Evolutionary conservation across 177 flowering plant species (phyloP).

Genomic region (Tripterygium wilfordii): DNA sequence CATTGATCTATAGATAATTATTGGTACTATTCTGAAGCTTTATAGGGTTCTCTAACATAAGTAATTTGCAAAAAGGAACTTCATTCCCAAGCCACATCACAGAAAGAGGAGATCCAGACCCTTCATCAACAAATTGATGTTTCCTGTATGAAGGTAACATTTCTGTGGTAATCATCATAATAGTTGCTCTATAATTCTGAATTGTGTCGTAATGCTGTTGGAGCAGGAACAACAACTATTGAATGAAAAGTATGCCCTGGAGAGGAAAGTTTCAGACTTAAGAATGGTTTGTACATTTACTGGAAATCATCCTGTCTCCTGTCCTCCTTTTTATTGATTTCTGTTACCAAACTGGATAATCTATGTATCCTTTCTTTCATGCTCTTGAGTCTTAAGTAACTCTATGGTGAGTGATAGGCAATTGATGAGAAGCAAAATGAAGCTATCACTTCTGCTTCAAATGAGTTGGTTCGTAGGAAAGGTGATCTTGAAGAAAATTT

Average conservation of each 20-base stretch:
- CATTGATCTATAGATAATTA: background rate
- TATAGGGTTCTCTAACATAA: background rate
- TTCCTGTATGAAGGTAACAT: slow-evolving; percentile 59
- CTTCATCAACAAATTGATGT: slow-evolving; percentile 62
- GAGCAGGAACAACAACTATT: slow-evolving; percentile 65
- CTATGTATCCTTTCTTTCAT: background rate
- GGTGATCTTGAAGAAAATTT: slow-evolving; percentile 71
- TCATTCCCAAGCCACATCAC: slow-evolving; percentile 39
- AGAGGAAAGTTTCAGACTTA: slow-evolving; percentile 71
- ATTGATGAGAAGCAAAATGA: slow-evolving; percentile 82
- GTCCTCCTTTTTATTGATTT: background rate
- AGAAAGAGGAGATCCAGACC: slow-evolving; percentile 59
- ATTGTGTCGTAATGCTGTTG: slow-evolving; percentile 3
- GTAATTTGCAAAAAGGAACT: slow-evolving; percentile 43
- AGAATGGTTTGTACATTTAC: slow-evolving; percentile 58
- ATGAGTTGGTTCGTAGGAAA: slow-evolving; percentile 69
- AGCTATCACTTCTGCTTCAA: slow-evolving; percentile 48
- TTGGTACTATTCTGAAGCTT: slow-evolving; percentile 1
- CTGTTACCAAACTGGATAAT: background rate
- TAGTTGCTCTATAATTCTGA: slow-evolving; percentile 3
- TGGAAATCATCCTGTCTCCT: background rate
- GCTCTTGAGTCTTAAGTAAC: slow-evolving; percentile 9
- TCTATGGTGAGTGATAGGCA: slow-evolving; percentile 38
- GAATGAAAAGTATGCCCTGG: slow-evolving; percentile 73
- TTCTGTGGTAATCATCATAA: background rate